Base-by-base conservation (phyloP, 305 asterid genomes). In the Fraxinus floribunda region DNA sequence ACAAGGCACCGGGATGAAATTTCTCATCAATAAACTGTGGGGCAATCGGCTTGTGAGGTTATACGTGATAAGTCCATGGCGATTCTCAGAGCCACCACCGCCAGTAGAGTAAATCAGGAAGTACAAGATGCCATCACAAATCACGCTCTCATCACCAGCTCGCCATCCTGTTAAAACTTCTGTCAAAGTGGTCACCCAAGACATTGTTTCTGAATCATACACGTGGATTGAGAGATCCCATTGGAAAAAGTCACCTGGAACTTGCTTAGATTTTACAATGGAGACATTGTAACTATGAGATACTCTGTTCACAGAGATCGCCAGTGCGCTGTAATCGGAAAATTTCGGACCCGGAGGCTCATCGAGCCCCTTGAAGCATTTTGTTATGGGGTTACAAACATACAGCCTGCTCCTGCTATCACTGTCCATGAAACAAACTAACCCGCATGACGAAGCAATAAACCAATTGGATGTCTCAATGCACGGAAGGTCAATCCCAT, bases 401-500 rank as follows among this genome's bases (percentile, higher is more conserved):
- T 89, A 94, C 72, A 94, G 30, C 84, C 90, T 86, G 22, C 94
- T 92, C 84, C 91, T 81, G 85, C 94, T 93, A 30, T 92, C 97
- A n/a, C 89, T 91, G 87, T 96, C 97, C 99, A 96, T 96, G 83
- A 92, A 89, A 85, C 97, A 93, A 75, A 94, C 97, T 26, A 96
- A 86, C 26, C 98, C 99, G 64, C 87, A 82, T 1, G 99, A 96
- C 4, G 98, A 92, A 72, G 99, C 92, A 22, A 90, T 83, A 88
- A 89, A 88, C 94, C 95, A 96, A 81, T 88, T 88, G 55, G 97
- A 89, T 18, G 91, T 88, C 90, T 87, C 87, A 7, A 93, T 89
- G 83, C 91, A 86, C 0, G 99, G 99, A 87, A 96, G 97, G 75
- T 91, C 98, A 64, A 93, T 85, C 82, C 88, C 82, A 9, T 94